Evolutionary conservation across 495 filamentous ascomycete genomes (phyloP).

Genomic region (Pseudevernia furfuracea): DNA sequence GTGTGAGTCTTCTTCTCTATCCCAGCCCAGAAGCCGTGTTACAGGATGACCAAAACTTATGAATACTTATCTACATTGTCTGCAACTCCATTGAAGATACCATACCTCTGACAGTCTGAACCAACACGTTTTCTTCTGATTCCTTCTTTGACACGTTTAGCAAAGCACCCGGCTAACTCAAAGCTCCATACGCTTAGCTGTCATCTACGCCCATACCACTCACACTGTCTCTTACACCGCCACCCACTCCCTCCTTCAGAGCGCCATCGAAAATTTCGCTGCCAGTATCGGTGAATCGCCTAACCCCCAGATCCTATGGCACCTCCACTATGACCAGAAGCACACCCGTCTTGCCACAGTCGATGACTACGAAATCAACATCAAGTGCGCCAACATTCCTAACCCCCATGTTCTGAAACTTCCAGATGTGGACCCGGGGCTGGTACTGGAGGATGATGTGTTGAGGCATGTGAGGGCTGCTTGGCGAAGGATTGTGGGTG

Average conservation of each 20-base stretch:
- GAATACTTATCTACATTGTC: conserved; percentile 99
- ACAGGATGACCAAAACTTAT: conserved; percentile 62
- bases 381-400: conserved; percentile 29
- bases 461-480: conserved; percentile 53
- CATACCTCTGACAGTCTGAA: conserved; percentile 85
- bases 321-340: conserved; percentile 53
- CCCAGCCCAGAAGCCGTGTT: conserved; percentile 17
- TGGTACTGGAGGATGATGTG: conserved; percentile 61
- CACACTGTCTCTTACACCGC: conserved; percentile 28
- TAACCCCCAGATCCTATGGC: conserved; percentile 45
- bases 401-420: conserved; percentile 34
- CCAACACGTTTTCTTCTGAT: conserved; percentile 33
- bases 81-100: conserved; percentile 75
- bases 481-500: conserved; percentile 56
- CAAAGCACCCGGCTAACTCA: conserved; percentile 19
- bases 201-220: conserved; percentile 59
- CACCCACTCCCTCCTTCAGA: conserved; percentile 40
- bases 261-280: conserved; percentile 51
- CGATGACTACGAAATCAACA: conserved; percentile 24
- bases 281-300: conserved; percentile 30
- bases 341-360: conserved; percentile 25
- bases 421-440: conserved; percentile 48
- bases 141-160: conserved; percentile 17
- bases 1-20: conserved; percentile 57
- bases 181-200: conserved; percentile 41